These are phyloP conservation scores for Spatholobus suberectus DNA, from an alignment of 306 rosid genomes.

Conservation along the genomic window DNA sequence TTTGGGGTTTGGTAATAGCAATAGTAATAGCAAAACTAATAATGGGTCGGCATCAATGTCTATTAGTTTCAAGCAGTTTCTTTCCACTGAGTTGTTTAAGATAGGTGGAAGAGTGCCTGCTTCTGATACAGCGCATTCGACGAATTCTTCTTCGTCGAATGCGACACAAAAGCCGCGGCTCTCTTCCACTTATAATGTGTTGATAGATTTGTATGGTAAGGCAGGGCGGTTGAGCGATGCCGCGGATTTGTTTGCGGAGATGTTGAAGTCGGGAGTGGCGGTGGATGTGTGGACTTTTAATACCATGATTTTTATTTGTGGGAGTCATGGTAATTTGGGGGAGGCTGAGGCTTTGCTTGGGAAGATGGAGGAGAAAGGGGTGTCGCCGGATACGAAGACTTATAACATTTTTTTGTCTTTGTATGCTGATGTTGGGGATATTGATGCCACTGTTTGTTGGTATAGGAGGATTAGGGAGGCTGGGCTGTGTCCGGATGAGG, in stretches of 20 bases:
- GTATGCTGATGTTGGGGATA: constrained; percentile 74
- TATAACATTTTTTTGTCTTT: constrained; percentile 77
- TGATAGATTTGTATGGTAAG: constrained; percentile 93
- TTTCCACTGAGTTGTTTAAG: constrained; percentile 92
- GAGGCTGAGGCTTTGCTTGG: constrained; percentile 85
- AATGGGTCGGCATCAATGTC: constrained; percentile 53
- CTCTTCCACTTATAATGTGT: constrained; percentile 73
- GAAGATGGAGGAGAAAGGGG: constrained; percentile 84
- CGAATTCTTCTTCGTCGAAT: background rate
- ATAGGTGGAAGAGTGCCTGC: constrained; percentile 64
- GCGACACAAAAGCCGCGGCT: constrained; percentile 55
- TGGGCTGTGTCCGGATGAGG: constrained; percentile 76
- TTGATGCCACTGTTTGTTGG: constrained; percentile 66
- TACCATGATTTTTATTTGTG: constrained; percentile 84
- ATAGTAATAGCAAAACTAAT: constrained; percentile 1
- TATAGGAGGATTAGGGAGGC: constrained; percentile 72
- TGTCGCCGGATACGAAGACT: constrained; percentile 82
- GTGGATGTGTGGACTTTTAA: constrained; percentile 84
- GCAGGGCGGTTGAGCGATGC: constrained; percentile 85
- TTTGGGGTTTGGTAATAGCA: constrained; percentile 15
- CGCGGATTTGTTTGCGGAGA: constrained; percentile 77
- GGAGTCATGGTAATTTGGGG: constrained; percentile 74
- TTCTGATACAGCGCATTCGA: constrained; percentile 28
- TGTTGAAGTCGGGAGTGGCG: constrained; percentile 82
- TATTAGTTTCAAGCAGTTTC: constrained; percentile 77